Evolutionary conservation across 495 filamentous ascomycete genomes (phyloP), one percentile per base, ranked within the genome.

Genomic region (Elasticomyces elasticus): DNA sequence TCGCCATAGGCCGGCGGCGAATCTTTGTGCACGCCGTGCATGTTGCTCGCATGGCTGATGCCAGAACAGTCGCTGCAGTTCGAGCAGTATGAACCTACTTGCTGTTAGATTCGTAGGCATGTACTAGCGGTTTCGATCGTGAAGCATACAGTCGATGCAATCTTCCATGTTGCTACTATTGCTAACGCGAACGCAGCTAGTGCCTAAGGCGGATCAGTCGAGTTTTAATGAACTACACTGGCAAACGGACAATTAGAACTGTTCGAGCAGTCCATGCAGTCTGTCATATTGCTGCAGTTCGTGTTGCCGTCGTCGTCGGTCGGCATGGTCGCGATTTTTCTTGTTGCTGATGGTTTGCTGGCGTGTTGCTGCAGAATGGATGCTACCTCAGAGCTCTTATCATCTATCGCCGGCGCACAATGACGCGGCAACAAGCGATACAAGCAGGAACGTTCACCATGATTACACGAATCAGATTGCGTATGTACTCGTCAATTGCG

Each of bases 61-160:
- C 57, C 57, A 1, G 46, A 27, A 38, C 52, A 60, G 25, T 60
- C 52, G 19, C 13, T 30, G 52, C 51, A 55, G 28, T 55, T 59
- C 26, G 26, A 13, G 49, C 55, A 52, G 41, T 52, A 20, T 5
- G 2, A 13, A 19, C 42, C 42, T 45, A 24, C 3, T 23, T 45
- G 13, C 25, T 11, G 42, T 24, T 10, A 23, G 24, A 15, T 2
- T 7, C 4, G 19, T 7, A 7, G 42, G 20, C 42, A 4, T 10
- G 42, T 7, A 45, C 4, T 17, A 23, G 42, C 22, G 19, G 42
- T 3, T 5, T 2, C 17, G 15, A 45, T 7, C 5, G 24, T 10
- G 42, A 19, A 12, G 4, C 42, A 1, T 49, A 30, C 43, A 51
- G 28, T 55, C 52, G n/a, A 27, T 41, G 56, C 51, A 54, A 45